Conservation (phyloP, 257 asterid genomes). For the Gentiana macrophylla region DNA sequence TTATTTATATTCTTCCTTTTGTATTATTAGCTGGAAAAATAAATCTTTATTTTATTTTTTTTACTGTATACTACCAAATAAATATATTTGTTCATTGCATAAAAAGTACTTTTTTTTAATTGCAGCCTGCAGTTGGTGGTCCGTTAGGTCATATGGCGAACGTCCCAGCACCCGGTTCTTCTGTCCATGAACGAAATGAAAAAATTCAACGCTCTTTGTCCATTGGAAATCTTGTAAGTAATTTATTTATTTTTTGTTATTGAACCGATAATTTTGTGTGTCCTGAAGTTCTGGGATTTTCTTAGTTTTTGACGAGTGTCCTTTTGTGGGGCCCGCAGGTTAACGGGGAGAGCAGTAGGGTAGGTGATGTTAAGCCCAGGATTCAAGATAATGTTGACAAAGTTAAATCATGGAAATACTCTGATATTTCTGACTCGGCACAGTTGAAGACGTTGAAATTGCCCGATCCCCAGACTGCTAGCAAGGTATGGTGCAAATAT, state of each 20-base stretch:
- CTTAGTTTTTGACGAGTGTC: neutral
- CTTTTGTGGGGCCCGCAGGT: slow-evolving; percentile 30
- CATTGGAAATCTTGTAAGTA: slow-evolving; percentile 65
- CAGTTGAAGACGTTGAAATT: slow-evolving; percentile 75
- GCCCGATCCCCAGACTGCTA: slow-evolving; percentile 76
- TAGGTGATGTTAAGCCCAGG: slow-evolving; percentile 81
- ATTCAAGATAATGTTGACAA: slow-evolving; percentile 55
- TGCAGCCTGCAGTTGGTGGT: slow-evolving; percentile 70
- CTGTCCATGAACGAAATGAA: slow-evolving; percentile 64
- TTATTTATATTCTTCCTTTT: no score
- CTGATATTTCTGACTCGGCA: slow-evolving; percentile 75
- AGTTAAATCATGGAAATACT: slow-evolving; percentile 72
- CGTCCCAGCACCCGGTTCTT: slow-evolving; percentile 48
- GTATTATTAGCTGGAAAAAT: no score
- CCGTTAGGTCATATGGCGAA: slow-evolving; percentile 58
- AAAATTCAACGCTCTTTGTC: slow-evolving; percentile 77
- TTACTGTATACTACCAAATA: no score
- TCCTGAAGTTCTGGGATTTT: neutral
- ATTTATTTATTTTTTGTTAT: neutral
- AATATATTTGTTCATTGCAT: no score
- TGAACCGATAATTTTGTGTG: neutral
- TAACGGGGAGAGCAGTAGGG: slow-evolving; percentile 68
- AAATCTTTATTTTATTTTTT: no score
- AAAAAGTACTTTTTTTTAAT: neutral
- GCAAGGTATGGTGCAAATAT: slow-evolving; percentile 43